Conservation (phyloP, 176 grass and related monocot species). For the Urochloa ruziziensis region DNA sequence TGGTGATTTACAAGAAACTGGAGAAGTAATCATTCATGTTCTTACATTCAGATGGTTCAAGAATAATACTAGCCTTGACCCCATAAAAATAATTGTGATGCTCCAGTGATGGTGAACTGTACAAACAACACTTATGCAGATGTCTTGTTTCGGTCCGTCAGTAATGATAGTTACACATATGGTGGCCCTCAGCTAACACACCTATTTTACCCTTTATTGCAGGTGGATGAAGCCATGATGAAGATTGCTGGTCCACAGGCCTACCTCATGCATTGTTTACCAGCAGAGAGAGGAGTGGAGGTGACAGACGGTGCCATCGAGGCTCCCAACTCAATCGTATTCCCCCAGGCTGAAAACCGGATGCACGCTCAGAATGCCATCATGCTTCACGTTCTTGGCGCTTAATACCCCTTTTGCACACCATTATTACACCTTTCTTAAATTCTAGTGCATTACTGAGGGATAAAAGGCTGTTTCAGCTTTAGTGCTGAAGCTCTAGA, state of each 20-base stretch:
- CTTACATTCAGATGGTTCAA: background rate
- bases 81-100: background rate
- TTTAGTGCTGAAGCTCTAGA: background rate
- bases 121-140: background rate
- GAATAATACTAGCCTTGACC: background rate
- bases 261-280: constrained; percentile 94
- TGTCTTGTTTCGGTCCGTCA: background rate
- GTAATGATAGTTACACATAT: background rate
- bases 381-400: constrained; percentile 84
- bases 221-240: constrained; percentile 94
- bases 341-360: constrained; percentile 91
- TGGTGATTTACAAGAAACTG: background rate
- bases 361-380: constrained; percentile 95
- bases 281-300: constrained; percentile 89
- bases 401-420: background rate
- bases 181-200: background rate
- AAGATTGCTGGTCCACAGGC: constrained; percentile 81
- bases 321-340: constrained; percentile 86
- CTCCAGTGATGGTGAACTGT: background rate
- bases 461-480: background rate
- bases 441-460: constrained; percentile 11
- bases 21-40: background rate
- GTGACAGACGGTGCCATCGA: constrained; percentile 81
- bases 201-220: constrained; percentile 12
- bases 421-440: background rate